Base-by-base conservation (phyloP, 2,329 filamentous ascomycete genomes). In the Fusarium oligoseptatum region DNA sequence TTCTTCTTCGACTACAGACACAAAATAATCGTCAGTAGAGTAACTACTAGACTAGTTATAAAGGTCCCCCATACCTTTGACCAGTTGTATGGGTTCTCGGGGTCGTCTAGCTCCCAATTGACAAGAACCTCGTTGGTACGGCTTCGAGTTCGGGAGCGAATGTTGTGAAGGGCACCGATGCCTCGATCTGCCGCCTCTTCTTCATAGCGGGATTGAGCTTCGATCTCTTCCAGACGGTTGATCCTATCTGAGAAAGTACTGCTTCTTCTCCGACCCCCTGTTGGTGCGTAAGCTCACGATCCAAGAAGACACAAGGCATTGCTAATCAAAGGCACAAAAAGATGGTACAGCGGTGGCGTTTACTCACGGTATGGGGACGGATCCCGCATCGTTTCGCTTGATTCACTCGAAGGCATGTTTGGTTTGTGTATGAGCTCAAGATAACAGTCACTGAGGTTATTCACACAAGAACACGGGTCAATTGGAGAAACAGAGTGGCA, bases 81-180 rank as follows among this genome's bases (percentile, higher is more conserved):
- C 86, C 87, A 90, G 77, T 89, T 89, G 77, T 88, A 84, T 3
- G 88, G 88, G 68, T 90, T 88, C 70, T 88, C 87, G 1, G 83
- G 80, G 72, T 89, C 88, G 41, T 86, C 78, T 4, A 82, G 73
- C 5, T 85, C 83, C 87, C 87, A 89, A 2, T 83, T 82, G 71
- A 88, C 81, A 45, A 87, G 76, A 3, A 79, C 76, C 52, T 83
- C 78, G 50, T 80, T 76, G 6, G 79, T 79, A 52, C 79, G 76
- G 39, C 79, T 83, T 50, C 78, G 72, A 12, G 82, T 83, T 32
- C 80, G 75, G 7, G 82, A 83, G 37, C 79, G 80, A 36, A 83
- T 81, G 67, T 81, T 74, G 64, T 83, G 76, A 69, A 84, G 70
- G 58, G 81, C 75, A 14, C 80, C 79, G 62, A 83, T 68, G 60